A percentile compares a stretch with the other conserved stretches of the same genome.
These are phyloP conservation scores for Ceratobasidium sp. DNA, from an alignment of 1,284 basidiomycete species.

Conservation along the genomic window DNA sequence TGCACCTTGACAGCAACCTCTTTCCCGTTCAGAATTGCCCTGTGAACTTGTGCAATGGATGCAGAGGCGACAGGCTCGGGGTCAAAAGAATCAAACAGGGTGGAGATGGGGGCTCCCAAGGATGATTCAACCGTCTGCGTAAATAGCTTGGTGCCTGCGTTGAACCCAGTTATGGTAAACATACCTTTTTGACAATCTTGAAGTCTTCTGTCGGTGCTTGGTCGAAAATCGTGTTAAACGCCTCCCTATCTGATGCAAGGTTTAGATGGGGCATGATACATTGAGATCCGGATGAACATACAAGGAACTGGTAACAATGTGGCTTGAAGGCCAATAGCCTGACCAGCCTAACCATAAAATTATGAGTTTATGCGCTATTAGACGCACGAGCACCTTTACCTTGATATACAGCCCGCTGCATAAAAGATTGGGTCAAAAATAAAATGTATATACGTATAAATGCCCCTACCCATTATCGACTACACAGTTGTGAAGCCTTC, in stretches of 20 bases:
- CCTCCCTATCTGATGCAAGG: constrained; percentile 9
- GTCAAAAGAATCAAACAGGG: constrained; percentile 38
- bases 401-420: constrained; percentile 41
- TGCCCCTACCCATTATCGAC: constrained; percentile 21
- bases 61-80: constrained; percentile 35
- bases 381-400: neutral
- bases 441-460: neutral
- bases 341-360: neutral
- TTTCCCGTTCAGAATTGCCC: constrained; percentile 32
- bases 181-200: constrained; percentile 24
- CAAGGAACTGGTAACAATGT: constrained; percentile 26
- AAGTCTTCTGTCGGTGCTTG: constrained; percentile 29
- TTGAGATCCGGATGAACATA: neutral
- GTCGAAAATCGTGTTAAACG: constrained; percentile 29
- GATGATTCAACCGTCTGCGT: constrained; percentile 24
- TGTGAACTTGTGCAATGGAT: constrained; percentile 42
- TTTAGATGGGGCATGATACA: neutral
- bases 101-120: constrained; percentile 32
- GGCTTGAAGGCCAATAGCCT: constrained; percentile 32
- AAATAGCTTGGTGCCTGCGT: neutral
- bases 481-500: constrained; percentile 31
- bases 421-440: neutral
- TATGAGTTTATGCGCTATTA: neutral
- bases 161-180: neutral
- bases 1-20: constrained; percentile 47